Percentiles rank a stretch among this genome's conserved stretches.
These are phyloP conservation scores for Chaetomidium leptoderma DNA, from an alignment of 495 filamentous ascomycete species.

Conservation along the genomic window DNA sequence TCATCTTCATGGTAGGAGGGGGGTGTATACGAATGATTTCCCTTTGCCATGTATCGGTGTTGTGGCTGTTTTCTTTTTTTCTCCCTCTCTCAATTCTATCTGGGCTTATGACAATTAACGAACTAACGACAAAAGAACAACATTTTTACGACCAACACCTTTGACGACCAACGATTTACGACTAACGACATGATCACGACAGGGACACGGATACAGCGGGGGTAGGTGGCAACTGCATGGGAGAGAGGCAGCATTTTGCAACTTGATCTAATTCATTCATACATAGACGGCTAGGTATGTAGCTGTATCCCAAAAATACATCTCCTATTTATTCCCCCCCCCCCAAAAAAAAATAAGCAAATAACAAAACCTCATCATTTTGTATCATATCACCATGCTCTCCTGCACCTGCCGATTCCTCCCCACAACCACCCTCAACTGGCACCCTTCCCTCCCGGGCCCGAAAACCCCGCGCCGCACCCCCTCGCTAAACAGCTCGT, in stretches of 20 bases:
- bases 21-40: slow-evolving; percentile 6
- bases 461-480: slow-evolving; percentile 62
- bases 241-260: background rate
- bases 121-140: slow-evolving; percentile 7
- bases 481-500: slow-evolving; percentile 68
- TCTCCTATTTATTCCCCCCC: background rate
- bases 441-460: slow-evolving; percentile 43
- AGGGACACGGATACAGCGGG: background rate
- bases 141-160: slow-evolving; percentile 9
- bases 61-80: slow-evolving; percentile 1
- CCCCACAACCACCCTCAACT: slow-evolving; percentile 69
- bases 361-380: background rate
- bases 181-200: slow-evolving; percentile 18
- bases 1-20: slow-evolving; percentile 1
- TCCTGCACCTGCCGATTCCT: slow-evolving; percentile 60
- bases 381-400: slow-evolving; percentile 50
- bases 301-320: slow-evolving; percentile 5
- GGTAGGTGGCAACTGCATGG: background rate
- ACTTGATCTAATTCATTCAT: slow-evolving; percentile 1
- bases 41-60: background rate
- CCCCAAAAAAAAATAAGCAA: background rate
- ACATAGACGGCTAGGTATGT: slow-evolving; percentile 13
- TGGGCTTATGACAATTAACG: slow-evolving; percentile 7
- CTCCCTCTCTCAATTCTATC: background rate
- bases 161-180: background rate